Evolutionary conservation across 2,329 filamentous ascomycete genomes (phyloP), one percentile per base, ranked within the genome.

Genomic region (Colletotrichum euphorbiae): DNA sequence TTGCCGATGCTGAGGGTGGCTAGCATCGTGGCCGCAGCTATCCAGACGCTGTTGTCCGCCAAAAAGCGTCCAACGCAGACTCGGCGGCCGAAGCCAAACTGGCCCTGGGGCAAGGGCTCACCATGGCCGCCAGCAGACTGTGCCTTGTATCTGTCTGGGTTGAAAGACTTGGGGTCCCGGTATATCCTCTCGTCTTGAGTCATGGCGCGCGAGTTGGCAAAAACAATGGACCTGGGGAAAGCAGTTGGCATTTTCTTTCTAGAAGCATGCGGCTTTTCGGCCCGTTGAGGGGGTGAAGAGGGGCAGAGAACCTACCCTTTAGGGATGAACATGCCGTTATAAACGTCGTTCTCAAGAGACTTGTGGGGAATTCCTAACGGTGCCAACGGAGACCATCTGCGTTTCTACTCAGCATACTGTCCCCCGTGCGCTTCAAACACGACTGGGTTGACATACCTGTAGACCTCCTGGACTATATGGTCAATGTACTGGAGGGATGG

Each of bases 291-390:
- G 36, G 50, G 33, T 13, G 28, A 50, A 46, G 56, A 46, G 58
- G 56, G 62, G 50, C 33, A 40, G 40, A 19, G 31, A 67, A 62
- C 62, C 43, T 67, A 69, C 67, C 87, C 87, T n/a, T 82, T 83
- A 9, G 86, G 86, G 56, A 90, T 88, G 66, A 83, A 81, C 75
- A 86, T 85, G 38, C 82, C 86, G 19, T 84, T 78, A 72, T 89
- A 90, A 11, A 83, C 77, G 62, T 90, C 87, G 63, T 89, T 87
- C 52, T 83, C 75, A 1, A 84, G 78, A 13, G 84, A 80, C 50
- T 78, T 81, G 73, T 90, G 87, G 2, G 87, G 87, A 40, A 89
- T 83, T 3, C 83, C 84, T 2, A 85, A 74, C 1, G 84, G 83
- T 12, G 79, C 80, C 3, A 85, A 74, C 4, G 83, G 83, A 31